phyloP scores from a whole-genome alignment of 768 basidiomycete species.

The Hydnomerulius pinastri region DNA sequence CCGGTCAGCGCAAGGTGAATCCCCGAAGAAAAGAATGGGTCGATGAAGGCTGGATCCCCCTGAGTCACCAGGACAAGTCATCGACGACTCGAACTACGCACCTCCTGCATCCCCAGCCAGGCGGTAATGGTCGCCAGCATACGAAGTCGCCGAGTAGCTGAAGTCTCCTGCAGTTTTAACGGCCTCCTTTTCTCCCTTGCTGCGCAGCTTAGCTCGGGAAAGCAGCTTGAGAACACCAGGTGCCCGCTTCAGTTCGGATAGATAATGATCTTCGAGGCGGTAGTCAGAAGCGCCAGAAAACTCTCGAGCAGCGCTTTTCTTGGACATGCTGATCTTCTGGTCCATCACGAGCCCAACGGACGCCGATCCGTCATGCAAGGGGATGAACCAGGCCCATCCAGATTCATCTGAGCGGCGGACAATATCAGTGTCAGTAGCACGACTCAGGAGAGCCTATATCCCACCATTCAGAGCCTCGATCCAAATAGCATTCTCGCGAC shows the following conservation, averaged over 20 bases:
- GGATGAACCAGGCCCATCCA: conserved; percentile 64
- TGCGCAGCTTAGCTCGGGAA: conserved; percentile 7
- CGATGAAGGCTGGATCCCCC: conserved; percentile 59
- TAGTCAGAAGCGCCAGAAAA: not conserved
- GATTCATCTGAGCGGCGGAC: conserved; percentile 45
- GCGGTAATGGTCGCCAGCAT: conserved; percentile 53
- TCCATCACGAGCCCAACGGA: conserved; percentile 58
- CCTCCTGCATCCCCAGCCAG: conserved; percentile 66
- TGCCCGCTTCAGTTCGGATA: conserved; percentile 2
- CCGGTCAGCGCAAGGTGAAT: conserved; percentile 68
- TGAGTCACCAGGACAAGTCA: too few species aligned
- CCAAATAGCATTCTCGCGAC: conserved; percentile 37
- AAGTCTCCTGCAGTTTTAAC: conserved; percentile 50
- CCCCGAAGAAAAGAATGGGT: conserved; percentile 66
- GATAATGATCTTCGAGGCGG: conserved; percentile 2
- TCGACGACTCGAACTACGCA: too few species aligned
- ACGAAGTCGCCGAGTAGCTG: conserved; percentile 57
- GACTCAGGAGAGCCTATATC: not conserved
- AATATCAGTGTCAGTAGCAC: conserved; percentile 37
- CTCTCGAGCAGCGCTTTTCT: conserved; percentile 16
- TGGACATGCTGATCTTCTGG: conserved; percentile 31
- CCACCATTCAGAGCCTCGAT: conserved; percentile 37
- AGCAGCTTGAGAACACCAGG: conserved; percentile 4
- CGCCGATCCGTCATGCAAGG: conserved; percentile 47
- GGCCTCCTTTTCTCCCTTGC: conserved; percentile 4